Evolutionary conservation across 73 alveolate genomes (phyloP).

Genomic region (Paramecium caudatum): DNA sequence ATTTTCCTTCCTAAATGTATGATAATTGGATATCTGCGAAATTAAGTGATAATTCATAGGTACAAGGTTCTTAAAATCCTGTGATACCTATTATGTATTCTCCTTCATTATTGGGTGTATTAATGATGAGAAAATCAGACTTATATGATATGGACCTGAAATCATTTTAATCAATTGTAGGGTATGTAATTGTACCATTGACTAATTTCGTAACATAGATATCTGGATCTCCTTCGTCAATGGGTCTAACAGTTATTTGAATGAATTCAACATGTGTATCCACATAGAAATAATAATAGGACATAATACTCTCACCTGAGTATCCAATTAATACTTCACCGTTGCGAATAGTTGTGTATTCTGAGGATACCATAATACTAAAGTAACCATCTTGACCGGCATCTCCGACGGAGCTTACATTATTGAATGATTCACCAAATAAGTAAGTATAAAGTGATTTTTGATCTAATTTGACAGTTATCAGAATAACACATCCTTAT

Average conservation of each 20-base stretch:
- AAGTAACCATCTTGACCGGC: slow-evolving; percentile 48
- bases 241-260: slow-evolving; percentile 23
- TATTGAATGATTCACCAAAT: not conserved
- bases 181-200: not conserved
- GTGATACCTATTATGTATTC: not conserved
- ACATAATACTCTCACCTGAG: not conserved
- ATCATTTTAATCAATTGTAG: not conserved
- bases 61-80: slow-evolving; percentile 21
- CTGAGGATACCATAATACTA: not conserved
- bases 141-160: not conserved
- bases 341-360: not conserved
- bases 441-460: slow-evolving; percentile 14
- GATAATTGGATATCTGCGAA: slow-evolving; percentile 18
- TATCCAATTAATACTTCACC: slow-evolving; percentile 30
- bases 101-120: not conserved
- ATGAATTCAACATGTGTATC: not conserved
- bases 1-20: not conserved
- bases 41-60: not conserved
- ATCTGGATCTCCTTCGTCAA: slow-evolving; percentile 64
- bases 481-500: slow-evolving; percentile 18
- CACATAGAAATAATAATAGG: slow-evolving; percentile 24
- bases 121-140: not conserved
- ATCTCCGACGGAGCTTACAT: not conserved
- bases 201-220: not conserved
- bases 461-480: slow-evolving; percentile 14